These are phyloP conservation scores for Penicillium sp. DNA, from an alignment of 2,329 filamentous ascomycete species.

Conservation along the genomic window DNA sequence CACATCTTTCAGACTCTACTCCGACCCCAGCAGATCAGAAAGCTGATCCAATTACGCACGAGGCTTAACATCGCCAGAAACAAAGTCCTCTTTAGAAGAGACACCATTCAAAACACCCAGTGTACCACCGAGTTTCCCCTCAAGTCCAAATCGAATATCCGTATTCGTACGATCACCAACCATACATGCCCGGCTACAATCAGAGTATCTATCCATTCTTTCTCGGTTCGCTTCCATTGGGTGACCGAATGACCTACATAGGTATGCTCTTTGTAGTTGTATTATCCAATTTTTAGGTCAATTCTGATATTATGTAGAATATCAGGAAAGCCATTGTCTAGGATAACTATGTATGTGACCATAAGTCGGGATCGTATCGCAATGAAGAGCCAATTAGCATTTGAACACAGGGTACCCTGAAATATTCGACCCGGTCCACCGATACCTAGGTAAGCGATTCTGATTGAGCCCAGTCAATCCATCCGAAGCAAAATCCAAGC, in stretches of 20 bases:
- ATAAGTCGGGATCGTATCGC: not conserved
- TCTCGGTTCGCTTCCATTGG: not conserved
- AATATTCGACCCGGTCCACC: no score
- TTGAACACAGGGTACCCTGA: not conserved
- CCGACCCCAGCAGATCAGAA: constrained; percentile 63
- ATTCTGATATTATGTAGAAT: not conserved
- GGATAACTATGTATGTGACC: not conserved
- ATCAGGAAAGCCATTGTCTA: not conserved
- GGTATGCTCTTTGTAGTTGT: not conserved
- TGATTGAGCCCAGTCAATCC: not conserved
- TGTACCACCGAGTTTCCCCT: constrained; percentile 87
- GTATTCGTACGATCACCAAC: constrained; percentile 67
- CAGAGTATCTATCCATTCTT: not conserved
- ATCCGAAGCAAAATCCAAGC: constrained; percentile 16
- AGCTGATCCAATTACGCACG: constrained; percentile 80
- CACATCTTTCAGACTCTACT: not conserved
- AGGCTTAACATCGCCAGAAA: constrained; percentile 71
- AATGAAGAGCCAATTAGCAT: not conserved
- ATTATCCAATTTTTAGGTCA: not conserved
- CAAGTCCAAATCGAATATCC: constrained; percentile 91
- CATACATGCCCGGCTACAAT: no score
- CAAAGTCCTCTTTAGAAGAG: constrained; percentile 76
- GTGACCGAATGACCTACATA: not conserved
- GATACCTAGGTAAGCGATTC: no score
- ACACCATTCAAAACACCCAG: constrained; percentile 90